A percentile compares a stretch with the other conserved stretches of the same genome.
Evolutionary conservation across 2,329 filamentous ascomycete genomes (phyloP).

Genomic region (Cytospora piceae): DNA sequence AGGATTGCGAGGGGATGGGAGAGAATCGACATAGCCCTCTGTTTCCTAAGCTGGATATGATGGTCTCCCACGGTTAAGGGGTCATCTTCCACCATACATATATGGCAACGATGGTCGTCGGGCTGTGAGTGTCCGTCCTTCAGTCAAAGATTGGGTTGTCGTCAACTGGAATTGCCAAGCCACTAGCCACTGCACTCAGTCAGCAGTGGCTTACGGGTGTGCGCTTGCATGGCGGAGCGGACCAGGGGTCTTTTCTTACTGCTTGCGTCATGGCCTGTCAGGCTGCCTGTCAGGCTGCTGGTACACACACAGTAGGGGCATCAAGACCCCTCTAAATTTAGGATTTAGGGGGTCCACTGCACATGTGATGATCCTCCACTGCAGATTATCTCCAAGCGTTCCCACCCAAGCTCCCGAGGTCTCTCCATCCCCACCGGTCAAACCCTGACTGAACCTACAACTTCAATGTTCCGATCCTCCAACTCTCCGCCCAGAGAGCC

Average conservation of each 20-base stretch:
- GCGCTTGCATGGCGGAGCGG: neutral
- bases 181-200: no score
- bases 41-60: no score
- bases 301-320: no score
- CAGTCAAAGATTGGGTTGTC: no score
- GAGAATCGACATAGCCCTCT: no score
- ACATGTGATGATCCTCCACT: neutral
- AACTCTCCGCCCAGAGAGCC: slow-evolving; percentile 4
- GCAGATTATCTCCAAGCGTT: neutral
- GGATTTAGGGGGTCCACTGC: slow-evolving; percentile 1
- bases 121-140: no score
- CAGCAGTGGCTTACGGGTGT: no score
- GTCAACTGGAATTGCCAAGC: no score
- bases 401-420: slow-evolving; percentile 16
- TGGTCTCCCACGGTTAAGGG: no score
- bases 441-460: neutral
- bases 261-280: neutral
- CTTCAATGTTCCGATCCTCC: neutral
- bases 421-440: neutral
- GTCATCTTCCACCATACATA: no score
- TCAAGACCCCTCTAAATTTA: slow-evolving; percentile 15
- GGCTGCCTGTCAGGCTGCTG: neutral
- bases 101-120: no score
- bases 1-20: no score
- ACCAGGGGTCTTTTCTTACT: neutral